These are phyloP conservation scores for Eimeria praecox DNA, from an alignment of 169 alveolate genomes.

Conservation along the genomic window DNA sequence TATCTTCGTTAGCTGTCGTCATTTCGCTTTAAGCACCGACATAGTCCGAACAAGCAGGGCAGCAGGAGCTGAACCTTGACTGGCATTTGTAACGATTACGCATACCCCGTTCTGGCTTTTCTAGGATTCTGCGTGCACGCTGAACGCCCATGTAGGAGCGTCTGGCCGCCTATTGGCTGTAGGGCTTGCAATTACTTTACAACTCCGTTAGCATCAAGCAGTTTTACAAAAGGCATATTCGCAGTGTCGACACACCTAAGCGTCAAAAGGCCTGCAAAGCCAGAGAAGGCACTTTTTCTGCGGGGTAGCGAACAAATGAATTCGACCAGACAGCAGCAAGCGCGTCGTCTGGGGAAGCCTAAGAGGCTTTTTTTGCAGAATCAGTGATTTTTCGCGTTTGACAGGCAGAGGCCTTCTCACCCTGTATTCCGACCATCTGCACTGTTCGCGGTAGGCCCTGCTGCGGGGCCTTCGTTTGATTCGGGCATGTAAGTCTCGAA, in stretches of 20 bases:
- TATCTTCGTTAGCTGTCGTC: neutral
- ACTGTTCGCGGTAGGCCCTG: neutral
- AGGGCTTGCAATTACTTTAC: neutral
- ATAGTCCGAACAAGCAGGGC: neutral
- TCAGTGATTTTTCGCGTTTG: neutral
- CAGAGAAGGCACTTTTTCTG: neutral
- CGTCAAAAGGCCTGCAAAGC: neutral
- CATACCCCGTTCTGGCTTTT: neutral
- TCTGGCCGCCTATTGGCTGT: neutral
- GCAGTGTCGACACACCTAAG: neutral
- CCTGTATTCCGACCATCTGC: neutral
- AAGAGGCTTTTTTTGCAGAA: neutral
- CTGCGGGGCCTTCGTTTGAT: neutral
- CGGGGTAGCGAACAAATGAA: neutral
- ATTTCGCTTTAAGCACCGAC: neutral
- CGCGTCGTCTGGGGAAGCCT: neutral
- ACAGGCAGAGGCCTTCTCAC: neutral
- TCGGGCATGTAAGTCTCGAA: constrained; percentile 31
- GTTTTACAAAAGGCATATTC: neutral
- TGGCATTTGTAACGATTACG: neutral
- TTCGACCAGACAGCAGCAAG: neutral
- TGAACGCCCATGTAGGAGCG: neutral
- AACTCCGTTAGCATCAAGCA: neutral
- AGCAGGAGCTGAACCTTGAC: neutral
- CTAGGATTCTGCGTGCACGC: neutral